Evolutionary conservation across 2,329 filamentous ascomycete genomes (phyloP).

Genomic region (Stachybotrys chlorohalonatus): DNA sequence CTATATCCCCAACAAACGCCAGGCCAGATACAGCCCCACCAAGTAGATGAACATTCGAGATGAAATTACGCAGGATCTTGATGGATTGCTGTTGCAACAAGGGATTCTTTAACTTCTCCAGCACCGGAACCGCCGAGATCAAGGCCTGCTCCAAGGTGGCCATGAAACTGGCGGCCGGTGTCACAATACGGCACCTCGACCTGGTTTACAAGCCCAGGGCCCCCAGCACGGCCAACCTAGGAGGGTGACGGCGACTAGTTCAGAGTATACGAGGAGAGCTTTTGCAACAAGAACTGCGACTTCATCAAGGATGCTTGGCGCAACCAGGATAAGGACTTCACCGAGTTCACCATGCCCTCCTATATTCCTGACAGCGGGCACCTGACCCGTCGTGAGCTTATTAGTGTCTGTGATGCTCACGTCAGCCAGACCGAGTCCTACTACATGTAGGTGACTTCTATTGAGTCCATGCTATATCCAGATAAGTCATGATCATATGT

Average conservation of each 20-base stretch:
- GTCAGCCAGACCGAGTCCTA: conserved; percentile 13
- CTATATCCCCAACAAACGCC: conserved; percentile 10
- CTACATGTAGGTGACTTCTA: conserved; percentile 1
- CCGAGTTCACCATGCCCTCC: conserved; percentile 23
- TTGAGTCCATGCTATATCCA: background rate
- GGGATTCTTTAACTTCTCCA: conserved; percentile 2
- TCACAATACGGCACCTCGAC: conserved; percentile 9
- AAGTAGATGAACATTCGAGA: conserved; percentile 5
- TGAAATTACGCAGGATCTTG: conserved; percentile 1
- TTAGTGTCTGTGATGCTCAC: conserved; percentile 16
- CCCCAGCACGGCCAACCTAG: conserved; percentile 13
- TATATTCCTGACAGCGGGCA: conserved; percentile 26
- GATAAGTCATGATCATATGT: background rate
- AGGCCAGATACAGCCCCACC: conserved; percentile 7
- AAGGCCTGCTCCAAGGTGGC: conserved; percentile 8
- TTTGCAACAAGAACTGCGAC: conserved; percentile 10
- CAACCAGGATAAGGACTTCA: conserved; percentile 10
- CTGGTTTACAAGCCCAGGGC: conserved; percentile 16
- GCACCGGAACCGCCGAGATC: conserved; percentile 5
- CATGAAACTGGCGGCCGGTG: conserved; percentile 10
- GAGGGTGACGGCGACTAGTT: conserved; percentile 12
- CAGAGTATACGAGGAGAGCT: conserved; percentile 13
- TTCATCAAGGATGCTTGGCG: conserved; percentile 13
- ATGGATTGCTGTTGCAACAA: conserved; percentile 8
- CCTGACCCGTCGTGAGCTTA: conserved; percentile 24